Evolutionary conservation across 192 early-diverging fungal genomes (phyloP).

Genomic region (Coemansia sp.): DNA sequence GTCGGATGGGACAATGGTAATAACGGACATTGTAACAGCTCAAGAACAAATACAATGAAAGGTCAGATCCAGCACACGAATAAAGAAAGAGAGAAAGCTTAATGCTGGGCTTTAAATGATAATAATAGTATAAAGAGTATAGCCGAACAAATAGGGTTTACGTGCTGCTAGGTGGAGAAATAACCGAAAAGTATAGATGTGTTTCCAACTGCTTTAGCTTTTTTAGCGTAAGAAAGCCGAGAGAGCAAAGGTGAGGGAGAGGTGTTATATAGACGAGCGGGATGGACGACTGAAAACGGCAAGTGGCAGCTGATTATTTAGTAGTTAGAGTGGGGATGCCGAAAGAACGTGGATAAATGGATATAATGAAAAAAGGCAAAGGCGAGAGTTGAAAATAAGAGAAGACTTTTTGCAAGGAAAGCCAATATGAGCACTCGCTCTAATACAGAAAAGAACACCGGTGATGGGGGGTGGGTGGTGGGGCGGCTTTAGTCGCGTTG

Average conservation of each 20-base stretch:
- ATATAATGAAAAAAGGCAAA: background rate
- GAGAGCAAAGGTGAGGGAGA: background rate
- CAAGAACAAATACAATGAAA: background rate
- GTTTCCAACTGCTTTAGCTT: background rate
- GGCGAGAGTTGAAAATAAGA: background rate
- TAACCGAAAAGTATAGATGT: background rate
- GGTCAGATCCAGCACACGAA: background rate
- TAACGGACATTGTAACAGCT: slow-evolving; percentile 7
- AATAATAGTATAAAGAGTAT: background rate
- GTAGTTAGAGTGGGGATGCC: slow-evolving; percentile 4
- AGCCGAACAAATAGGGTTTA: background rate
- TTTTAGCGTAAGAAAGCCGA: background rate
- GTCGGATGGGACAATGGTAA: background rate
- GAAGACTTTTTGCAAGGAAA: background rate
- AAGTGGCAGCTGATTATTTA: background rate
- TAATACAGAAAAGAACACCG: background rate
- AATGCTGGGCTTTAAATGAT: background rate
- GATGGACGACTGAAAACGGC: background rate
- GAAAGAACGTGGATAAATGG: background rate
- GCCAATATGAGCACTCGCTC: background rate
- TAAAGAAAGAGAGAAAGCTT: background rate
- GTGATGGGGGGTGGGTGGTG: background rate
- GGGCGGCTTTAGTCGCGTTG: too few species aligned
- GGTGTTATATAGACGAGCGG: background rate
- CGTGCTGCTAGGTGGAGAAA: background rate